Percentiles rank a stretch among this genome's conserved stretches.
Evolutionary conservation across 2,329 filamentous ascomycete genomes (phyloP).

Genomic region (Aspergillus candidus): DNA sequence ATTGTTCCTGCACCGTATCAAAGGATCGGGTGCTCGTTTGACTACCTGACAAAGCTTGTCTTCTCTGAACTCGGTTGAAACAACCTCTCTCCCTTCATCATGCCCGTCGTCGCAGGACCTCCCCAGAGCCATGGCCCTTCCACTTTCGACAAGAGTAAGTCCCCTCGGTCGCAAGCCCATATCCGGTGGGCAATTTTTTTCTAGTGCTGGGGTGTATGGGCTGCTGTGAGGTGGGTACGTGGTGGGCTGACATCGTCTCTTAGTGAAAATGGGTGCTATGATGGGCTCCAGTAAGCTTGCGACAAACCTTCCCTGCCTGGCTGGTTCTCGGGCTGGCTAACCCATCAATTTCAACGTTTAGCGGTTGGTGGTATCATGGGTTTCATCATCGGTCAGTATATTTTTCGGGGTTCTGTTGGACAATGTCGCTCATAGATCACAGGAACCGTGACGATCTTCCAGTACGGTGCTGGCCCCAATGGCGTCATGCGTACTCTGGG

Average conservation of each 20-base stretch:
- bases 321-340: slow-evolving; percentile 3
- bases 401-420: neutral
- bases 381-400: slow-evolving; percentile 82
- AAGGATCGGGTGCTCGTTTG: too few species aligned
- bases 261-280: slow-evolving; percentile 97
- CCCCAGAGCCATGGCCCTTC: slow-evolving; percentile 53
- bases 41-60: neutral
- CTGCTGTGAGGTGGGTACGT: neutral
- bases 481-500: slow-evolving; percentile 91
- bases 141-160: slow-evolving; percentile 64
- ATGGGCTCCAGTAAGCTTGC: slow-evolving; percentile 86
- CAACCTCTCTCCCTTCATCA: slow-evolving; percentile 25
- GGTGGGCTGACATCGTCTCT: slow-evolving; percentile 27
- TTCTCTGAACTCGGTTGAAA: neutral
- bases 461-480: slow-evolving; percentile 87
- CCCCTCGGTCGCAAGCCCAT: slow-evolving; percentile 3
- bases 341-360: slow-evolving; percentile 34
- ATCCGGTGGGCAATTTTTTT: slow-evolving; percentile 6
- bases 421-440: slow-evolving; percentile 6
- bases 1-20: too few species aligned
- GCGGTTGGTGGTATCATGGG: slow-evolving; percentile 95
- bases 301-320: slow-evolving; percentile 3
- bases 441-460: slow-evolving; percentile 92
- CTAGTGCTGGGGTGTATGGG: slow-evolving; percentile 6
- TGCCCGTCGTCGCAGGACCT: slow-evolving; percentile 54